A percentile compares a stretch with the other conserved stretches of the same genome.
phyloP scores from a whole-genome alignment of 2,329 filamentous ascomycete genomes.

The Neopestalotiopsis clavispora region DNA sequence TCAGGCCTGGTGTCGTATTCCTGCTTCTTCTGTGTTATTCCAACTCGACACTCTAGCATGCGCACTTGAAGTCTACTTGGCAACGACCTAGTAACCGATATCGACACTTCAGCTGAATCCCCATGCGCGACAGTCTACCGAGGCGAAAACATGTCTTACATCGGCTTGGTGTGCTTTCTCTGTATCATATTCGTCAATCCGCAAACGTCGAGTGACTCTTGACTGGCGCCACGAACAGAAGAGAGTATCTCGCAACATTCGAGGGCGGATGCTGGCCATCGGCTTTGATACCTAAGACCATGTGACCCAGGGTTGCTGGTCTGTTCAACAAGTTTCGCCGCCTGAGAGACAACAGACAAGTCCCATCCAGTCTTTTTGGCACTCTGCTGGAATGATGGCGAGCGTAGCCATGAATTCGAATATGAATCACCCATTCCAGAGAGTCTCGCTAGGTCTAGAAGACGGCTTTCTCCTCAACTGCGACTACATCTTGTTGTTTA shows the following conservation, averaged over 20 bases:
- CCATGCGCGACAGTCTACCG: too few species aligned
- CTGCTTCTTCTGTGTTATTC: too few species aligned
- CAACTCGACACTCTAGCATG: too few species aligned
- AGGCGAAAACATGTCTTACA: too few species aligned
- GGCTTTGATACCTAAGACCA: neutral
- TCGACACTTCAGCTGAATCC: too few species aligned
- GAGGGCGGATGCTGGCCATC: neutral
- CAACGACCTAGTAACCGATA: too few species aligned
- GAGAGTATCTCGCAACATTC: neutral
- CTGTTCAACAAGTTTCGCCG: neutral
- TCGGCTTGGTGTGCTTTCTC: too few species aligned
- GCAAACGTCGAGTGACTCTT: neutral
- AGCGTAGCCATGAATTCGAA: neutral
- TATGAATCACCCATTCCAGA: neutral
- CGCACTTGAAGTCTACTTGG: too few species aligned
- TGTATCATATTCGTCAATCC: neutral
- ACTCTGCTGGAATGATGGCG: neutral
- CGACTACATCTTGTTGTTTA: neutral
- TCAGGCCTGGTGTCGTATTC: too few species aligned
- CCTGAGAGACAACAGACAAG: neutral
- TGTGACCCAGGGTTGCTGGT: neutral
- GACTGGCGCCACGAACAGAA: neutral
- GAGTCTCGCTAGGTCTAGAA: neutral
- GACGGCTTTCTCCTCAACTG: neutral
- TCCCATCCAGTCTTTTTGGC: neutral